Evolutionary conservation across 1,139 yeast genomes (phyloP).

Genomic region (Kodamaea sp.): DNA sequence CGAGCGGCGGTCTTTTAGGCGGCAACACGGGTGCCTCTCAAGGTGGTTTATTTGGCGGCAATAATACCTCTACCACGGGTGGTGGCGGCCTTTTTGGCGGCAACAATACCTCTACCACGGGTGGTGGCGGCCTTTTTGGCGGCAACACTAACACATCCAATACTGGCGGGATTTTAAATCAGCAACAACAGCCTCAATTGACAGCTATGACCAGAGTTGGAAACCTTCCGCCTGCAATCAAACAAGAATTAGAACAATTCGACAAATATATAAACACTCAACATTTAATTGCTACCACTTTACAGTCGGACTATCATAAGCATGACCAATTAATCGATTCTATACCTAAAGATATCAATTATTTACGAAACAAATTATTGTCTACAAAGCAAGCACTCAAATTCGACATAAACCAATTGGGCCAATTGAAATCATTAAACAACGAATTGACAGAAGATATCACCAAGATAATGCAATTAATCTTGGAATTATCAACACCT

Average conservation of each 20-base stretch:
- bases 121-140: conserved; percentile 13
- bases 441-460: conserved; percentile 68
- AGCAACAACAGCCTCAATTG: conserved; percentile 35
- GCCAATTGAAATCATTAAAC: conserved; percentile 35
- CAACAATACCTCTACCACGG: conserved; percentile 2
- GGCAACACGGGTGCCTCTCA: no score
- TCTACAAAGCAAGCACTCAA: conserved; percentile 67
- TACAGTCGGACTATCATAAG: conserved; percentile 58
- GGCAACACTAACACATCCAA: conserved; percentile 3
- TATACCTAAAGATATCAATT: conserved; percentile 81
- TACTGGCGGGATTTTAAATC: conserved; percentile 9
- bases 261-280: conserved; percentile 84
- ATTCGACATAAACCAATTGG: conserved; percentile 36
- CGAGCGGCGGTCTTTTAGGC: conserved; percentile 2
- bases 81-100: conserved; percentile 7
- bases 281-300: conserved; percentile 74
- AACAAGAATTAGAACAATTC: conserved; percentile 69
- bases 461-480: conserved; percentile 61
- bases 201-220: conserved; percentile 86
- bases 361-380: conserved; percentile 57
- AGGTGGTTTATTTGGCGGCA: conserved; percentile 16
- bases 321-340: conserved; percentile 72
- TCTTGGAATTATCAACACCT: conserved; percentile 64
- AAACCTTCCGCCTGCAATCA: conserved; percentile 76
- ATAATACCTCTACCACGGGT: conserved; percentile 7